Conservation (phyloP, 768 basidiomycete species). For the Panellus pusillus region DNA sequence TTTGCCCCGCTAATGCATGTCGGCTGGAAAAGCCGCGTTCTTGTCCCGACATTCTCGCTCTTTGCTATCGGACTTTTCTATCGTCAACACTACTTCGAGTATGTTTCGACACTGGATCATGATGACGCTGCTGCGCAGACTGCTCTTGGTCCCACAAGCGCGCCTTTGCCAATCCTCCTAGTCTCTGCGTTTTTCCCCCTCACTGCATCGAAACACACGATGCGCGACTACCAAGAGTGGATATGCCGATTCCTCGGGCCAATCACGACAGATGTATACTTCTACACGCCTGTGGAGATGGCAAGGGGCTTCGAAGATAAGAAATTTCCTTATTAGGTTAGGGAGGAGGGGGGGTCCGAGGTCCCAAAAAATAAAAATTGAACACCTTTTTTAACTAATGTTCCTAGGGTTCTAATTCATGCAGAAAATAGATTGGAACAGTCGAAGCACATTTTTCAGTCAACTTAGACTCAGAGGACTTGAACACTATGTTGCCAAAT, state of each 20-base stretch:
- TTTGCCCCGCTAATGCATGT: not conserved
- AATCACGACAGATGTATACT: conserved; percentile 51
- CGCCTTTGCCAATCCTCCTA: conserved; percentile 36
- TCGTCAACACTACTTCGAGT: not conserved
- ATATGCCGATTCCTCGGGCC: conserved; percentile 40
- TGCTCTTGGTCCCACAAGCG: not conserved
- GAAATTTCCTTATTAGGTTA: too few species aligned
- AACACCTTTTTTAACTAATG: too few species aligned
- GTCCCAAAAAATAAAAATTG: too few species aligned
- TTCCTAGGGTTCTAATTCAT: too few species aligned
- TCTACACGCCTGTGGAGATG: conserved; percentile 48
- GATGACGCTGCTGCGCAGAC: not conserved
- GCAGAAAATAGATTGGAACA: too few species aligned
- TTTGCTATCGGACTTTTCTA: conserved; percentile 2
- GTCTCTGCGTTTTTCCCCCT: conserved; percentile 58
- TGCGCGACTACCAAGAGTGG: conserved; percentile 45
- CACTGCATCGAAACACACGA: conserved; percentile 46
- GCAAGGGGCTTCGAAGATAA: too few species aligned
- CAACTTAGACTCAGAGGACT: too few species aligned
- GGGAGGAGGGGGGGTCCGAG: too few species aligned
- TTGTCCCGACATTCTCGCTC: not conserved
- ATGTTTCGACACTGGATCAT: not conserved
- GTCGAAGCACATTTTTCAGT: too few species aligned
- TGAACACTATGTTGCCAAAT: too few species aligned
- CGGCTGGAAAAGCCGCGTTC: not conserved